These are phyloP conservation scores for Setaria viridis DNA, from an alignment of 202 grass and related monocot genomes.

Conservation along the genomic window DNA sequence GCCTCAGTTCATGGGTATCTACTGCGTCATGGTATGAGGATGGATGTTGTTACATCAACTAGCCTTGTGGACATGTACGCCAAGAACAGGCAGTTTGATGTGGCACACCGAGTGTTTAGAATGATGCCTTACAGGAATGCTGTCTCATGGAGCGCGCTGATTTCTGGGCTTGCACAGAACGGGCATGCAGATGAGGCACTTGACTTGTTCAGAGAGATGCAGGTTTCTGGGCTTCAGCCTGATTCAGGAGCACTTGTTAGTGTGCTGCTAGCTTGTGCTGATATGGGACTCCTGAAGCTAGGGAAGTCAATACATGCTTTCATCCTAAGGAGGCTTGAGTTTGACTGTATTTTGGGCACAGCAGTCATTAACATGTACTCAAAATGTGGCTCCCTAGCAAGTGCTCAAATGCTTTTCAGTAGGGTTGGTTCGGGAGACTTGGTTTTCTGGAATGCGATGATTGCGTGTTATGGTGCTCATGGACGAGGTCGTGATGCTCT, in stretches of 20 bases:
- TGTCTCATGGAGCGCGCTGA: slow-evolving; percentile 57
- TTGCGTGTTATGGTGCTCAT: slow-evolving; percentile 58
- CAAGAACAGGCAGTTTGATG: slow-evolving; percentile 55
- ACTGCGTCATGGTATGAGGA: slow-evolving; percentile 49
- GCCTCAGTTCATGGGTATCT: slow-evolving; percentile 61
- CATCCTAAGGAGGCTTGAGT: slow-evolving; percentile 51
- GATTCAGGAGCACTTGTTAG: slow-evolving; percentile 52
- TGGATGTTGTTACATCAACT: slow-evolving; percentile 48
- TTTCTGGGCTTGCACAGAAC: slow-evolving; percentile 58
- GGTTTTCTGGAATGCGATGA: slow-evolving; percentile 75
- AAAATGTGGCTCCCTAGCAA: slow-evolving; percentile 61
- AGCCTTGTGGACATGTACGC: slow-evolving; percentile 71
- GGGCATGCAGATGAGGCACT: slow-evolving; percentile 53
- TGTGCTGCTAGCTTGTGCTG: slow-evolving; percentile 54
- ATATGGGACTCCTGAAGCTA: slow-evolving; percentile 59
- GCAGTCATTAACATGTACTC: slow-evolving; percentile 73
- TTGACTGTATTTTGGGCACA: slow-evolving; percentile 47
- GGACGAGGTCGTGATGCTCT: slow-evolving; percentile 59
- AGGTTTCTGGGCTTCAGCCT: slow-evolving; percentile 38
- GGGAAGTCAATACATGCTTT: slow-evolving; percentile 69
- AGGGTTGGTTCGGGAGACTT: slow-evolving; percentile 51
- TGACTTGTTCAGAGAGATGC: slow-evolving; percentile 55
- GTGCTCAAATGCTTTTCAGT: slow-evolving; percentile 53
- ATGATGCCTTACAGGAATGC: slow-evolving; percentile 48
- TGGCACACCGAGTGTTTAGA: slow-evolving; percentile 41